Conservation (phyloP, 257 asterid species). For the Prunella vulgaris region DNA sequence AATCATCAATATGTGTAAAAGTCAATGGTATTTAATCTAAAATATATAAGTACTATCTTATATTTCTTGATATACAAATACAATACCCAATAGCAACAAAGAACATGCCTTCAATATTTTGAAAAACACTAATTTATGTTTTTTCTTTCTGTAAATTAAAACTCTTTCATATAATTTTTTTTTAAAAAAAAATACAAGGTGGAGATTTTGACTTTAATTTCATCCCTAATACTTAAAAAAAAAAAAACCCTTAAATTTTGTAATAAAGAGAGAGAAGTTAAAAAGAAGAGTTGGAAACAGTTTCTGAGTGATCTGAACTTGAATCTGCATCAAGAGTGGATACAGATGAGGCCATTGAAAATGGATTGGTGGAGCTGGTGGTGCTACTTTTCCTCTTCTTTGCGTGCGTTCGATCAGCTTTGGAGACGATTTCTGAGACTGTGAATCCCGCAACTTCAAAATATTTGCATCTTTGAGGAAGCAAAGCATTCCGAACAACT, state of each 20-base stretch:
- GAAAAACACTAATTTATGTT: not conserved
- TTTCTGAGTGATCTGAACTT: not conserved
- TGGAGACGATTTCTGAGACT: conserved; percentile 67
- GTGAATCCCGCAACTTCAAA: conserved; percentile 84
- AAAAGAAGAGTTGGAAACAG: conserved; percentile 8
- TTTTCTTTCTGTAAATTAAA: no score
- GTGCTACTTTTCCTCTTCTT: conserved; percentile 36
- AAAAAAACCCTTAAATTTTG: no score
- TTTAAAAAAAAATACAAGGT: not conserved
- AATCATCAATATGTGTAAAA: not conserved
- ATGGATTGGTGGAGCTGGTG: conserved; percentile 5
- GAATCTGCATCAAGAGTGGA: conserved; percentile 15
- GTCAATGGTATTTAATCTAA: not conserved
- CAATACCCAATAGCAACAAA: not conserved
- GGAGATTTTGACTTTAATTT: not conserved
- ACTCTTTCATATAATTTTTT: no score
- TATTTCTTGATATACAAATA: not conserved
- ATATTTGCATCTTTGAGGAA: conserved; percentile 56
- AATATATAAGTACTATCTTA: no score
- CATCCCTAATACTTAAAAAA: not conserved
- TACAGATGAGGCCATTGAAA: conserved; percentile 5
- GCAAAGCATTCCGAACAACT: conserved; percentile 51
- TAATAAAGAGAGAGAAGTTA: not conserved
- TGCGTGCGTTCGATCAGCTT: conserved; percentile 55
- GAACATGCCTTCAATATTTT: not conserved